Conservation (phyloP, 176 grass and related monocot species). For the Carex parvula region DNA sequence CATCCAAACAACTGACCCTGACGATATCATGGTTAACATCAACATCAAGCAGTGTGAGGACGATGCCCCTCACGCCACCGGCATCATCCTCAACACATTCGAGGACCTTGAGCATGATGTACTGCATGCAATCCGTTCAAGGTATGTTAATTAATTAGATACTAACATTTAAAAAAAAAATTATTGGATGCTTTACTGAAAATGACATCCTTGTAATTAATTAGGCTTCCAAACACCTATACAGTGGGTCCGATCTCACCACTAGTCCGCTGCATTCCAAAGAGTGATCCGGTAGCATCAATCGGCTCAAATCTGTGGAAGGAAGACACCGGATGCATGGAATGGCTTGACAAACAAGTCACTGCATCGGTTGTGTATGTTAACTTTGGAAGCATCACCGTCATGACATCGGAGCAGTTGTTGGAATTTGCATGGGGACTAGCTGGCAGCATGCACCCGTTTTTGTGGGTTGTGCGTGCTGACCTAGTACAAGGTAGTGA, state of each 20-base stretch:
- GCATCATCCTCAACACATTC: slow-evolving; percentile 28
- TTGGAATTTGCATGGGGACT: slow-evolving; percentile 17
- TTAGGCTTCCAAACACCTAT: slow-evolving; percentile 16
- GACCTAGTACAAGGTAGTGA: not conserved
- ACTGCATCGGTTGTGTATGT: slow-evolving; percentile 7
- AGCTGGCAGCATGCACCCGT: not conserved
- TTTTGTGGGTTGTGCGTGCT: not conserved
- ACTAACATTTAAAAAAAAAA: not conserved
- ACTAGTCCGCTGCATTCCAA: not conserved
- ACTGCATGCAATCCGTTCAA: not conserved
- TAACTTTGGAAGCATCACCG: slow-evolving; percentile 8
- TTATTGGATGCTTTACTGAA: not conserved
- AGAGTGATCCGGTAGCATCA: not conserved
- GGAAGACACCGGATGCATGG: not conserved
- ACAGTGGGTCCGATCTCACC: slow-evolving; percentile 21
- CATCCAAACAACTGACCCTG: not conserved
- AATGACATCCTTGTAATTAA: not conserved
- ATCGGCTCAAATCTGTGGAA: not conserved
- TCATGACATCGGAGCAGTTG: not conserved
- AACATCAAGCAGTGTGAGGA: not conserved
- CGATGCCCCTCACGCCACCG: not conserved
- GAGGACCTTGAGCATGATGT: slow-evolving; percentile 10
- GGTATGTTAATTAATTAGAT: not conserved
- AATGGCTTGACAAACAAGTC: not conserved
- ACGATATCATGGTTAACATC: slow-evolving; percentile 23